Base-by-base conservation (phyloP, 352 stramenopile genomes). In the Albugo candida region DNA sequence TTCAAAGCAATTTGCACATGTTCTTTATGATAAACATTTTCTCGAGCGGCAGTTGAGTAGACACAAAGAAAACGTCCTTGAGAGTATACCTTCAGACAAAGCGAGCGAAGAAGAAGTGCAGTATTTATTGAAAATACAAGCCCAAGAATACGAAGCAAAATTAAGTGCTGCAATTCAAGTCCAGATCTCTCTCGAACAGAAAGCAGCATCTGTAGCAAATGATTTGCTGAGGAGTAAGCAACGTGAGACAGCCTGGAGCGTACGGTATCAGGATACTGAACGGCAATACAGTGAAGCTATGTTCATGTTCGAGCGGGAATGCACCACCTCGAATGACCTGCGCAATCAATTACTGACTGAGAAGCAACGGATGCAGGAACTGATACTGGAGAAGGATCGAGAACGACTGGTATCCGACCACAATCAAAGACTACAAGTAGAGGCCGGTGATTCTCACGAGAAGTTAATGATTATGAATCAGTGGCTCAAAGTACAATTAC, bases 11-110 rank as follows among this genome's bases (percentile, higher is more conserved):
- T 55, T 88, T 6, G 70, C 69, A 4, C 56, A 65, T 36, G 70
- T 83, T 1, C 54, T 88, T 47, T 67, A 60, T 11, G 76, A 88
- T 48, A 88, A 88, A 45, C 73, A 88, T 36, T 66, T 72, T 4
- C 55, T 88, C 16, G 64, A 77, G 52, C 65, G 70, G 46, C 65
- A 65, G 8, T 49, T 72, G 18, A 1, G 36, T 1, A 36, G 20
- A 8, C 11, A 70, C 12, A 47, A 61, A 4, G 53, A 67, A 24
- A 59, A 58, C 5, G 17, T 8, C 0, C 41, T 1, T 36, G 19
- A 41, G 13, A 50, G 59, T 46, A 56, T 53, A 43, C 48, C 44
- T 4, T 55, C 62, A 40, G n/a, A n/a, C 1, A n/a, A 47, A 69
- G 19, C 45, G 52, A 35, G 17, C 47, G 10, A 13, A 16, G 60